These are phyloP conservation scores for Canna indica DNA, from an alignment of 176 grass and related monocot genomes.

Conservation along the genomic window DNA sequence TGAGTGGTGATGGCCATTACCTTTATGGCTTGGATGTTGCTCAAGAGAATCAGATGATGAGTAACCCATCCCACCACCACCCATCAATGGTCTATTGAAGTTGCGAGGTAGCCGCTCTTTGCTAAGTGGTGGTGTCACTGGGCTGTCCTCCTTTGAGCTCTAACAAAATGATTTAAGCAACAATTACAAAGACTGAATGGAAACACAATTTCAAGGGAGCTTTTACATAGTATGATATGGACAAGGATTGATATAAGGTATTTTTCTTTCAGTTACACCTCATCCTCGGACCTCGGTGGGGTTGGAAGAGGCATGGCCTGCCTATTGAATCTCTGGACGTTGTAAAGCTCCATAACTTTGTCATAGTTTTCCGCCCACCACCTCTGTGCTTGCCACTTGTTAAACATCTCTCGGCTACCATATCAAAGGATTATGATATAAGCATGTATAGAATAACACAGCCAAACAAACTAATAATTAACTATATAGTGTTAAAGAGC, in stretches of 20 bases:
- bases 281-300: constrained; percentile 80
- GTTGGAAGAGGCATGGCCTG: constrained; percentile 65
- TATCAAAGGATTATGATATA: not conserved
- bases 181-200: not conserved
- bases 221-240: not conserved
- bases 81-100: constrained; percentile 37
- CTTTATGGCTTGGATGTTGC: constrained; percentile 23
- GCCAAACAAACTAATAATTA: not conserved
- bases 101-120: constrained; percentile 62
- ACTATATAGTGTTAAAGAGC: not conserved
- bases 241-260: not conserved
- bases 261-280: constrained; percentile 34
- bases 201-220: not conserved
- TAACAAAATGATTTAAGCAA: constrained; percentile 19
- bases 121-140: constrained; percentile 62
- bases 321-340: constrained; percentile 80
- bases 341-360: constrained; percentile 95
- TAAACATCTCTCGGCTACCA: constrained; percentile 86
- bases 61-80: constrained; percentile 38
- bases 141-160: constrained; percentile 77
- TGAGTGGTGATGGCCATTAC: constrained; percentile 26
- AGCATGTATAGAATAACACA: constrained; percentile 9
- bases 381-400: constrained; percentile 92
- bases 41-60: constrained; percentile 88
- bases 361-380: constrained; percentile 99